phyloP scores from a whole-genome alignment of 2,329 filamentous ascomycete genomes.

The Dothidotthia symphoricarpi region DNA sequence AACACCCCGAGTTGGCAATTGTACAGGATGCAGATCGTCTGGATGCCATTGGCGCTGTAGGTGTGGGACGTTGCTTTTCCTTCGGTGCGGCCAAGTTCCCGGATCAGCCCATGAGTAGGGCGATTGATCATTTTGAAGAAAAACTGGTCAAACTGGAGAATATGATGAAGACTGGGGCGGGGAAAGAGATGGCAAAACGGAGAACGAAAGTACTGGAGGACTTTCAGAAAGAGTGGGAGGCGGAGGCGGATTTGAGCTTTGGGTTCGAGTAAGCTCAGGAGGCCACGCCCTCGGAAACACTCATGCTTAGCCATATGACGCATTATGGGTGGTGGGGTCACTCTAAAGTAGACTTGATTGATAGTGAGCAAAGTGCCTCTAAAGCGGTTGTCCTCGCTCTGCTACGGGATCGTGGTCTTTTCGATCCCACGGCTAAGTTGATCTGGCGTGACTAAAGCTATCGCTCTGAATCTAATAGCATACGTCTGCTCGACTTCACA shows the following conservation, averaged over 20 bases:
- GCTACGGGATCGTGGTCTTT: too few species aligned
- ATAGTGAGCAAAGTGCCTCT: too few species aligned
- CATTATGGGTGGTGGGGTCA: too few species aligned
- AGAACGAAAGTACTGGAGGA: slow-evolving; percentile 15
- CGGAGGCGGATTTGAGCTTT: slow-evolving; percentile 16
- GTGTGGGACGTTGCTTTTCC: slow-evolving; percentile 74
- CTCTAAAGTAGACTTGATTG: too few species aligned
- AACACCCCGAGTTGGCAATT: slow-evolving; percentile 72
- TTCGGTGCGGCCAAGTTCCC: slow-evolving; percentile 59
- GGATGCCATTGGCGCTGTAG: slow-evolving; percentile 86
- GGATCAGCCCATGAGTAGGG: slow-evolving; percentile 23
- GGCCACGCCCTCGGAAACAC: too few species aligned
- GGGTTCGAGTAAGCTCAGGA: slow-evolving; percentile 8
- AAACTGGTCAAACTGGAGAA: slow-evolving; percentile 33
- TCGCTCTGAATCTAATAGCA: too few species aligned
- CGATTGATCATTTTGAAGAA: slow-evolving; percentile 39
- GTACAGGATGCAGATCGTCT: slow-evolving; percentile 91
- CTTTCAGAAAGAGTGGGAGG: slow-evolving; percentile 18
- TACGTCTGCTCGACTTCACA: too few species aligned
- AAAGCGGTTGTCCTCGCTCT: too few species aligned
- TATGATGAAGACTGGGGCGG: slow-evolving; percentile 40
- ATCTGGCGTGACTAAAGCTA: too few species aligned
- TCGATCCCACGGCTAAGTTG: too few species aligned
- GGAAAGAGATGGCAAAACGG: slow-evolving; percentile 18
- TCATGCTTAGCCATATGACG: too few species aligned